Base-by-base conservation (phyloP, 331 rosid species). In the Malus hybrid region DNA sequence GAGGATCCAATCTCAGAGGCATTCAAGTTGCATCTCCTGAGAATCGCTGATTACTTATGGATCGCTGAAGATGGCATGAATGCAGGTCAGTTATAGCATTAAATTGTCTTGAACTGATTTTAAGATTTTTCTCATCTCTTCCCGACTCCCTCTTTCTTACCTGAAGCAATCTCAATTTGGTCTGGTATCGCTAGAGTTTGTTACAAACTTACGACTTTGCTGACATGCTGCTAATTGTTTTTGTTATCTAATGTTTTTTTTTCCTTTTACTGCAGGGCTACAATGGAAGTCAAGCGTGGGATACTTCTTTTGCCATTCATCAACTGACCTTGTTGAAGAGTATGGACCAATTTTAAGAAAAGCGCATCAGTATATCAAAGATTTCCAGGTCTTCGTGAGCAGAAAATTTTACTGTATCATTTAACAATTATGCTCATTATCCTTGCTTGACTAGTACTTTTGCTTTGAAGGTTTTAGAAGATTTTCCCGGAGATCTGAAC, bases 1-100 rank as follows among this genome's bases (percentile, higher is more conserved):
- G 86, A 82, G 73, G 80, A 82, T 78, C 86, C 86, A 57, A 77
- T 74, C 61, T 82, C 86, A n/a, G 83, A 78, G 64, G 77, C 86
- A 53, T 82, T 78, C 71, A 78, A 82, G 60, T 71, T 82, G 67
- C 86, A 82, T 78, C 68, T 82, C 10, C 82, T 78, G 1, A 78
- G 86, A 70, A 29, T 82, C 9, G 66, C n/a, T 39, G 86, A 82
- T 63, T 24, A 1, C 74, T 76, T 82, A 44, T 82, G 86, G 86
- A 20, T 82, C 34, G 80, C 86, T 48, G 86, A 82, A 78, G 86
- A 82, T 75, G 86, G 86, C 79, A 74, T 82, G 75, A 82, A 78
- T 82, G 79, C 86, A 82, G 83, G 86, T 78, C 56, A 32, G 60
- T 19, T 56, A 56, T 33, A 36, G 22, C 63, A 22, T 57, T 29